A percentile compares a stretch with the other conserved stretches of the same genome.
These are phyloP conservation scores for Hyphopichia fennica DNA, from an alignment of 1,139 yeast genomes.

Conservation along the genomic window DNA sequence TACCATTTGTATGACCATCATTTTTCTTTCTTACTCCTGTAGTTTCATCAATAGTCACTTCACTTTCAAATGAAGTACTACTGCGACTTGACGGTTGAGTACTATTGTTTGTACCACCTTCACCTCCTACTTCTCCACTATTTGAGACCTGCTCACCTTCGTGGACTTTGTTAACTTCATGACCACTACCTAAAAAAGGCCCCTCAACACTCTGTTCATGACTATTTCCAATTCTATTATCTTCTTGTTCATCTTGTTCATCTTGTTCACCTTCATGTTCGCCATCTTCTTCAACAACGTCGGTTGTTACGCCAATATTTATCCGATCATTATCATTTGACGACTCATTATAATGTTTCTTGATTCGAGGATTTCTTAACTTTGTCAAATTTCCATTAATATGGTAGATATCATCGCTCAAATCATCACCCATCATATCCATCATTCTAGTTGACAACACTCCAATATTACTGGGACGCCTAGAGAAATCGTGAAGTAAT, in stretches of 20 bases:
- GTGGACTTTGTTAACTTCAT: not conserved
- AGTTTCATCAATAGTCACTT: conserved; percentile 13
- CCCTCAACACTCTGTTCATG: not conserved
- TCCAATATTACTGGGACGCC: conserved; percentile 19
- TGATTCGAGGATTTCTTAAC: conserved; percentile 37
- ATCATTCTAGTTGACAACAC: conserved; percentile 16
- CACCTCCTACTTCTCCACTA: not conserved
- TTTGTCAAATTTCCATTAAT: conserved; percentile 24
- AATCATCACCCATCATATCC: conserved; percentile 29
- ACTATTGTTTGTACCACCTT: not conserved
- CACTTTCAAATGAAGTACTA: conserved; percentile 14
- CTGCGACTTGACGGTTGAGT: conserved; percentile 6
- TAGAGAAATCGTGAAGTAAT: conserved; percentile 23
- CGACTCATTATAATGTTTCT: conserved; percentile 28
- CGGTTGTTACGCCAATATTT: not conserved
- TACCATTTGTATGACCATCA: not conserved
- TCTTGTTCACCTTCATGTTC: not conserved
- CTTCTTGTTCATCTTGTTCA: not conserved
- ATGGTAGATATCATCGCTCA: conserved; percentile 20
- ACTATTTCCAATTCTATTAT: not conserved
- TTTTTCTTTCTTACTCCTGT: conserved; percentile 2
- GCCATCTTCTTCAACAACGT: not conserved
- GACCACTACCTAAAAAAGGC: not conserved
- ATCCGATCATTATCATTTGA: not conserved
- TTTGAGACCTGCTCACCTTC: not conserved